A percentile compares a stretch with the other conserved stretches of the same genome.
These are phyloP conservation scores for Sicyos edulis DNA, from an alignment of 306 rosid species.

Conservation along the genomic window DNA sequence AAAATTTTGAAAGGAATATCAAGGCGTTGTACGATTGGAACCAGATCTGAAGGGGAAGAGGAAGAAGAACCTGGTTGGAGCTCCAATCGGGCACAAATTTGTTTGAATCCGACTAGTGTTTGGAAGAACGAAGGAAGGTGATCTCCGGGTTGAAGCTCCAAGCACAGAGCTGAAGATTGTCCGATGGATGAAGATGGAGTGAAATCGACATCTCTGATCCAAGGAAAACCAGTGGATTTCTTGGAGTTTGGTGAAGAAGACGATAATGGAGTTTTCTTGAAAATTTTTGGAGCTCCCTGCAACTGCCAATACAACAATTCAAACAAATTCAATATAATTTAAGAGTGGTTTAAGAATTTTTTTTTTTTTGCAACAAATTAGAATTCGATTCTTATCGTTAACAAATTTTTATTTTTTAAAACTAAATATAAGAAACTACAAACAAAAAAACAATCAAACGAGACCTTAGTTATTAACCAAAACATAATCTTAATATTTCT, in stretches of 20 bases:
- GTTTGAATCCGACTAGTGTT: conserved; percentile 12
- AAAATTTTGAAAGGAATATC: conserved; percentile 28
- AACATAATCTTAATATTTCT: too few relatives aligned
- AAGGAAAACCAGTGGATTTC: neutral
- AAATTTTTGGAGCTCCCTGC: conserved; percentile 16
- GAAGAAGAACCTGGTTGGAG: conserved; percentile 6
- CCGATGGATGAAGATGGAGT: conserved; percentile 30
- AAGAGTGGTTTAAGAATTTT: neutral
- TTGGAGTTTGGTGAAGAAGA: neutral
- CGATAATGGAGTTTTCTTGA: neutral
- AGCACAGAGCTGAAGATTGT: conserved; percentile 26
- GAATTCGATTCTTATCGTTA: too few relatives aligned
- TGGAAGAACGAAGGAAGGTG: conserved; percentile 21
- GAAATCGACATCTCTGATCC: conserved; percentile 36
- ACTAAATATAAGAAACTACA: too few relatives aligned
- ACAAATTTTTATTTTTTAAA: too few relatives aligned
- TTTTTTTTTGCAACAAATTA: too few relatives aligned
- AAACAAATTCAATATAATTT: neutral
- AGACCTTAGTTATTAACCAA: too few relatives aligned
- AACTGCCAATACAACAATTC: neutral
- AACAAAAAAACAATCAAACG: too few relatives aligned
- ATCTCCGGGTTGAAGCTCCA: conserved; percentile 11
- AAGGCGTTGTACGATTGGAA: conserved; percentile 27
- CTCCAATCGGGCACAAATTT: conserved; percentile 17
- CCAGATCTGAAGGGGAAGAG: conserved; percentile 22